Base-by-base conservation (phyloP, 306 rosid species). In the Gastrolobium villosum region DNA sequence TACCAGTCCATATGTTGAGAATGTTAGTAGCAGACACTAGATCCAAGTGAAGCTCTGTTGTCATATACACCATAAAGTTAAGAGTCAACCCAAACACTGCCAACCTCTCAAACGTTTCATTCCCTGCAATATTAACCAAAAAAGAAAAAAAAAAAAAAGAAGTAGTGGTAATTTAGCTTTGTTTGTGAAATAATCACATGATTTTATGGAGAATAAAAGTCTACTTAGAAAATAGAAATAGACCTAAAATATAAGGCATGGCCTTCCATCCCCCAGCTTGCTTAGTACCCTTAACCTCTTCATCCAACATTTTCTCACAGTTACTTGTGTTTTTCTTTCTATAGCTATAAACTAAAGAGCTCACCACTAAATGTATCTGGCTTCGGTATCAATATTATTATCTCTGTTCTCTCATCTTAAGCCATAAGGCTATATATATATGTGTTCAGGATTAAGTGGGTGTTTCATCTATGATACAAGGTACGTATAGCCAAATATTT, bases 41-140 rank as follows among this genome's bases (percentile, higher is more conserved):
- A 1, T 88, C 87, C 81, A 94, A 35, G 67, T 94, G 93, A 65
- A 85, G 69, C 74, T 82, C 79, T 78, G 20, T 90, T 44, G 66
- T 84, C 71, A 92, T 49, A 74, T 92, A 94, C 54, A 94, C 97
- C 93, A 88, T 89, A 7, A 94, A 92, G 56, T 94, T 94, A 0
- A 93, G 90, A n/a, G 88, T 3, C 59, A 94, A 26, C 0, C 98
- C 98, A 77, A 87, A 83, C 2, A 77, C 6, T 1, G 98, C 97
- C 89, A 94, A 49, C 77, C 97, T 87, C 82, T 94, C 97, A 65
- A 89, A 88, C 13, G 96, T 89, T 83, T 94, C 98, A 82, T 92
- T 94, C 72, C 91, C 97, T 93, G 89, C 48, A 49, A 31, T 0
- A 0, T 44, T 35, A n/a, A 80, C 14, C 26, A 31, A 49, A 70